Conservation (phyloP, 805 yeast species). For the Lachancea fermentati region DNA sequence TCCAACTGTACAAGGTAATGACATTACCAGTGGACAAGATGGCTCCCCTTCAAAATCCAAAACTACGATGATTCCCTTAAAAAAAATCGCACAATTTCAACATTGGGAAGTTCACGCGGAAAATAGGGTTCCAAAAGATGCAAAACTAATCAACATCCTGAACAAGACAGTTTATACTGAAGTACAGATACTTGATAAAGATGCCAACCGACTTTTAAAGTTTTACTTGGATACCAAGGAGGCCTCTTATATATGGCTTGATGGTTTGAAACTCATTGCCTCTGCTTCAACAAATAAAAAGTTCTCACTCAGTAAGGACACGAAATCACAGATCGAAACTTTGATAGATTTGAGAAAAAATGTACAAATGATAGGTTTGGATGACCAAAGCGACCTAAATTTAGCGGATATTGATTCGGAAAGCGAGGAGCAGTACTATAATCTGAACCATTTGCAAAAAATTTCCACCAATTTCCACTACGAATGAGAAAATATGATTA, state of each 20-base stretch:
- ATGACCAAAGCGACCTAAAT: conserved; percentile 19
- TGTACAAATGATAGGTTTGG: conserved; percentile 43
- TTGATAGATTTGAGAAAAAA: conserved; percentile 42
- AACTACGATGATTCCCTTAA: conserved; percentile 44
- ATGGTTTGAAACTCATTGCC: conserved; percentile 58
- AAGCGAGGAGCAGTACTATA: conserved; percentile 20
- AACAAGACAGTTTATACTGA: conserved; percentile 55
- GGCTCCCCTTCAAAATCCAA: conserved; percentile 9
- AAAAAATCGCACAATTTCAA: conserved; percentile 46
- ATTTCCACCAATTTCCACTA: conserved; percentile 26
- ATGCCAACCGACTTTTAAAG: conserved; percentile 40
- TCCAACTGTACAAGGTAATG: conserved; percentile 59
- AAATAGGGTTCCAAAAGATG: conserved; percentile 38
- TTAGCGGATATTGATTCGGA: conserved; percentile 11
- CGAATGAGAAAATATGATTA: conserved; percentile 13
- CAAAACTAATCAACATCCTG: conserved; percentile 47
- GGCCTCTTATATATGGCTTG: conserved; percentile 67
- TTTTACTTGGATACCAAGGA: conserved; percentile 69
- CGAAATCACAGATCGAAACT: conserved; percentile 40
- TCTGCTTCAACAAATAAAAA: conserved; percentile 22
- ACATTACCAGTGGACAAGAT: conserved; percentile 20
- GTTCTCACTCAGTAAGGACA: conserved; percentile 35
- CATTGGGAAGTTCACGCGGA: conserved; percentile 45
- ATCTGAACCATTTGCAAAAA: conserved; percentile 20
- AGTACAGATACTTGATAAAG: conserved; percentile 44